Evolutionary conservation across 345 rosid genomes (phyloP), one percentile per base, ranked within the genome.

Genomic region (Brassica nigra): DNA sequence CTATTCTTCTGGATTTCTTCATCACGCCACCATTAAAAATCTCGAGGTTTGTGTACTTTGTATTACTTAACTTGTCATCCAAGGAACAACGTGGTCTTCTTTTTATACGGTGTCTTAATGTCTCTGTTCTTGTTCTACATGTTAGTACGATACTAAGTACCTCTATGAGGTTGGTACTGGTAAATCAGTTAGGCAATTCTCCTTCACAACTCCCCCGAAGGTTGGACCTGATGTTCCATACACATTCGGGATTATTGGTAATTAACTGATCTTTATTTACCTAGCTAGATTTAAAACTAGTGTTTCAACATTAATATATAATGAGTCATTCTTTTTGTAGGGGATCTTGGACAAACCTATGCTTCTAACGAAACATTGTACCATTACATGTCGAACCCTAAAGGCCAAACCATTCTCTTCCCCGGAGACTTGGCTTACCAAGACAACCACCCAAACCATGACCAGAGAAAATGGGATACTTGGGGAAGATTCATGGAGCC

Each of bases 221-320:
- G 82, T 86, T 8, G 94, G 92, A 39, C 94, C 94, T 2, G 90
- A 88, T 77, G 91, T 80, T 52, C 92, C 92, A 0, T 86, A 88
- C 72, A 87, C 94, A 11, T 90, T 88, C 76, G 94, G 94, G 14
- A 82, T 90, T 75, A 90, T 90, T 4, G 94, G 94, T 88, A 83
- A 16, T 30, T 12, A 11, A 66, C 70, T 9, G 8, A 34, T 59
- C 10, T 69, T 69, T 11, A 8, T 0, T 8, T 18, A 61, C 28
- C 9, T 73, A 28, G 11, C 9, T 73, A 28, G 11, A 63, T 67
- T 33, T 64, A 2, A 31, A 10, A 44, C 9, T 33, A 2, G 54
- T 3, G 8, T 8, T 44, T 5, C 6, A 0, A 0, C 20, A 55
- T 39, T 0, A 2, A 12, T 28, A 30, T 44, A 30, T 65, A 18